Evolutionary conservation across 202 grass and related monocot species (phyloP).

Genomic region (Zizania palustris): DNA sequence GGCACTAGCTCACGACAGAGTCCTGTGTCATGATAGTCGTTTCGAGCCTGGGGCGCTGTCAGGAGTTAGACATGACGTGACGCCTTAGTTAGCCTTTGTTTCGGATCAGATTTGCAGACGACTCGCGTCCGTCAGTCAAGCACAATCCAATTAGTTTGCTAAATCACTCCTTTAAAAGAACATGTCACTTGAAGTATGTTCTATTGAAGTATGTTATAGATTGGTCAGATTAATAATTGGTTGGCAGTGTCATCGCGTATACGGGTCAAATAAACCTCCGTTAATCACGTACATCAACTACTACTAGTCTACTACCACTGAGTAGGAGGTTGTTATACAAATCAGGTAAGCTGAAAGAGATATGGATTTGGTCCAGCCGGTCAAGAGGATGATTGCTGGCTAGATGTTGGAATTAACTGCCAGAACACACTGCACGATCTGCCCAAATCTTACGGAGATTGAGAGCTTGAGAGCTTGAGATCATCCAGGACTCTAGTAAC

Average conservation of each 20-base stretch:
- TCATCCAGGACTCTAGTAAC: not conserved
- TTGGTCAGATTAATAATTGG: constrained; percentile 22
- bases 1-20: no score
- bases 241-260: not conserved
- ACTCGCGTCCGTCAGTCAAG: constrained; percentile 3
- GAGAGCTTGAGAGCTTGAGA: not conserved
- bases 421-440: not conserved
- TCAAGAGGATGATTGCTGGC: constrained; percentile 20
- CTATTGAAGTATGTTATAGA: not conserved
- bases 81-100: not conserved
- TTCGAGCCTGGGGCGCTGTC: not conserved
- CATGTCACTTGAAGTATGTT: not conserved
- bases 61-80: constrained; percentile 26
- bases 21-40: not conserved
- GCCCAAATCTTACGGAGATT: not conserved
- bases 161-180: not conserved
- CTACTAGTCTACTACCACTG: no score
- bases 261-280: not conserved
- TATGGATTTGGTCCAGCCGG: not conserved
- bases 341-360: constrained; percentile 14
- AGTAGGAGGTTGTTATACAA: not conserved
- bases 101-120: not conserved
- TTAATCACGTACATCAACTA: not conserved
- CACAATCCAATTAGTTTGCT: not conserved
- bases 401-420: not conserved